phyloP scores from a whole-genome alignment of 2,329 filamentous ascomycete species.

The Aspergillus fructus region DNA sequence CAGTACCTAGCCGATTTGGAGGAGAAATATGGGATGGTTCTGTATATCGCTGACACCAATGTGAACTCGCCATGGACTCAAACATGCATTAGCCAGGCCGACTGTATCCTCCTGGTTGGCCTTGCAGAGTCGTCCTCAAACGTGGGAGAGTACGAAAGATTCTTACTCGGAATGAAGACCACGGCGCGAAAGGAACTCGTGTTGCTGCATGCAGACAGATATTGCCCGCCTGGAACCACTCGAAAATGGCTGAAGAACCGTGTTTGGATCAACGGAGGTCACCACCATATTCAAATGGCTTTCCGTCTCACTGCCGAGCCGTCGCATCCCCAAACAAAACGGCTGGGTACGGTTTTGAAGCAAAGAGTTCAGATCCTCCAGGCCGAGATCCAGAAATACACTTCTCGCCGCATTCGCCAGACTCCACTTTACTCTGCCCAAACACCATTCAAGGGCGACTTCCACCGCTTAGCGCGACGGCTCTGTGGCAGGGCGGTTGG shows the following conservation, averaged over 20 bases:
- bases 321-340: conserved; percentile 70
- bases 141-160: conserved; percentile 95
- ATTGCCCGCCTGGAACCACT: conserved; percentile 79
- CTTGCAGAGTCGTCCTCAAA: conserved; percentile 84
- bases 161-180: conserved; percentile 94
- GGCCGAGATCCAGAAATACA: conserved; percentile 97
- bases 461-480: conserved; percentile 84
- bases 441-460: conserved; percentile 92
- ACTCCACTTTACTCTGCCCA: conserved; percentile 87
- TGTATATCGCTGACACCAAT: conserved; percentile 95
- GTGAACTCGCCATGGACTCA: conserved; percentile 98
- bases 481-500: conserved; percentile 94
- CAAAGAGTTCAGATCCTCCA: conserved; percentile 91
- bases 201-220: conserved; percentile 83
- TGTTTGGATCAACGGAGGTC: conserved; percentile 96
- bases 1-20: conserved; percentile 96
- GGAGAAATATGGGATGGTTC: conserved; percentile 91
- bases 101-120: conserved; percentile 91
- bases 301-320: conserved; percentile 76
- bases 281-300: conserved; percentile 96
- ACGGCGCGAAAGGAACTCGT: conserved; percentile 93
- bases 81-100: conserved; percentile 94
- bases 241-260: conserved; percentile 87
- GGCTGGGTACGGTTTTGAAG: conserved; percentile 82
- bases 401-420: conserved; percentile 85